Conservation (phyloP, 345 rosid species). For the Linum trigynum region DNA sequence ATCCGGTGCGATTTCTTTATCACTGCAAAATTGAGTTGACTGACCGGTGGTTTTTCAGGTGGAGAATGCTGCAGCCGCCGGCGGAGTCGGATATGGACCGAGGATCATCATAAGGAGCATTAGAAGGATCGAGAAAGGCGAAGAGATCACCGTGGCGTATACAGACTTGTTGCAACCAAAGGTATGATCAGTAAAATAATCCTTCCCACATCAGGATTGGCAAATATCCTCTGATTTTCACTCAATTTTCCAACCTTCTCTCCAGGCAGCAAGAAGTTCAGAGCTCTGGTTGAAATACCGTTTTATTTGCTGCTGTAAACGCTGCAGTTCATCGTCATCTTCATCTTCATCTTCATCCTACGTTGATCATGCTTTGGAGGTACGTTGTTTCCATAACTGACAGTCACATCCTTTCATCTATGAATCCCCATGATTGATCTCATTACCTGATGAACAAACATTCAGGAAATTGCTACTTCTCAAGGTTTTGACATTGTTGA, state of each 20-base stretch:
- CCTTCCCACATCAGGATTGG: too few species aligned
- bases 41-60: slow-evolving; percentile 23
- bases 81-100: slow-evolving; percentile 35
- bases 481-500: slow-evolving; percentile 24
- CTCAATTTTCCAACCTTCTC: background rate
- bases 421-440: background rate
- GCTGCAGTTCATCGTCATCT: slow-evolving; percentile 47
- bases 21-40: slow-evolving; percentile 5
- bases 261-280: slow-evolving; percentile 49
- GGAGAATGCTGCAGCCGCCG: slow-evolving; percentile 13
- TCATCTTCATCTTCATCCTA: slow-evolving; percentile 39
- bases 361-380: slow-evolving; percentile 59
- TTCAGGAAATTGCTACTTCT: slow-evolving; percentile 40
- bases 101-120: slow-evolving; percentile 50
- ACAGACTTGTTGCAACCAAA: slow-evolving; percentile 69
- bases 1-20: background rate
- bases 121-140: slow-evolving; percentile 42
- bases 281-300: slow-evolving; percentile 62
- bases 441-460: background rate
- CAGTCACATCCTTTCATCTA: background rate
- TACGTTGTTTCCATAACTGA: slow-evolving; percentile 10
- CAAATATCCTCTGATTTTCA: too few species aligned
- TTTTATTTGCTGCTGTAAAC: slow-evolving; percentile 52
- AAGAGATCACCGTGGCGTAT: slow-evolving; percentile 59
- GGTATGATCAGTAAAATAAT: slow-evolving; percentile 21